A percentile compares a stretch with the other conserved stretches of the same genome.
These are phyloP conservation scores for Corymbia citriodora DNA, from an alignment of 441 rosid genomes.

Conservation along the genomic window DNA sequence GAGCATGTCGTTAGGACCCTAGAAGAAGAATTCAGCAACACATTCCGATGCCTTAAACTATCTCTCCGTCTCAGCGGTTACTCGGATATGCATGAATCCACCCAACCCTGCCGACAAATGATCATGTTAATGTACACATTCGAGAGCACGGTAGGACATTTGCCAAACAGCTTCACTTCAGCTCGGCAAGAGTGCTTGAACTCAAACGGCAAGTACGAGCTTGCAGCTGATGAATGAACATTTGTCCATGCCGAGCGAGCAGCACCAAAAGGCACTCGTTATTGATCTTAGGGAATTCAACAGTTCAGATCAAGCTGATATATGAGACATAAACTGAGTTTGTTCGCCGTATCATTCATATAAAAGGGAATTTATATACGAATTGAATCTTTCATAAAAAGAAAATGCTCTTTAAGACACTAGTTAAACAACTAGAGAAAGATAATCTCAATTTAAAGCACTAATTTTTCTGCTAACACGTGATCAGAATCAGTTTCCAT, in stretches of 20 bases:
- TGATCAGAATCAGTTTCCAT: background rate
- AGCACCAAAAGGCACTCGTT: background rate
- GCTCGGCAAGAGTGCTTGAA: background rate
- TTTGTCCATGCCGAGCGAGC: background rate
- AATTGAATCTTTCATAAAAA: background rate
- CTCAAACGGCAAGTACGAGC: background rate
- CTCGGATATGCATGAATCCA: background rate
- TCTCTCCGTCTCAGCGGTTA: background rate
- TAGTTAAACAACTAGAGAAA: background rate
- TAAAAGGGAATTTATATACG: background rate
- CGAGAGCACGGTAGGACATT: background rate
- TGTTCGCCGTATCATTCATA: background rate
- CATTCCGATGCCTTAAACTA: background rate
- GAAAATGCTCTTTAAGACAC: background rate
- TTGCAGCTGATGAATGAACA: background rate
- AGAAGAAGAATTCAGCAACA: background rate
- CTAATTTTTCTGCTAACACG: background rate
- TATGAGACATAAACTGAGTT: background rate
- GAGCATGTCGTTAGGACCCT: background rate
- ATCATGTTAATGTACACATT: background rate
- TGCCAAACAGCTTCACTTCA: background rate
- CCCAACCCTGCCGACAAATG: background rate
- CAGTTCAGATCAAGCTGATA: background rate
- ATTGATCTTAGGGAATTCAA: no score
- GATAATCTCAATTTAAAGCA: background rate